Evolutionary conservation across 768 basidiomycete species (phyloP), one percentile per base, ranked within the genome.

Genomic region (Rhodotorula toruloides): DNA sequence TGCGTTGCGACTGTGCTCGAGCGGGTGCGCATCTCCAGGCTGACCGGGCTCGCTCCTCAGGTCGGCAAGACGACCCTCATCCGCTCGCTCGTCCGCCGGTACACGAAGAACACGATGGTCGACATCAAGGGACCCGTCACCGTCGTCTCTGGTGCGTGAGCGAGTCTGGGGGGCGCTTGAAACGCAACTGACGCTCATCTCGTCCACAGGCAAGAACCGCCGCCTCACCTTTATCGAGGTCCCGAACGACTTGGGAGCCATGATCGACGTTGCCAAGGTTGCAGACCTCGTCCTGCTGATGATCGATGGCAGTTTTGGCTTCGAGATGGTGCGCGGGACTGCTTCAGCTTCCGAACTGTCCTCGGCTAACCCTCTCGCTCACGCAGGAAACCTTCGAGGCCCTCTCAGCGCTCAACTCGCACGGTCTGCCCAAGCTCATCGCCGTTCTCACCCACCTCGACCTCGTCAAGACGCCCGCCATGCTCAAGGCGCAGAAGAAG

Each of bases 371-470:
- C 54, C 25, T 47, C 21, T 22, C 48, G 67, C 32, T 44, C 36
- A 37, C 50, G 0, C 75, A 97, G 93, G 96, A 98, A 86, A 91
- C 91, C 0, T 98, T 99, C 74, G 96, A 99, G 79, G 97, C 98
- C 71, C 86, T 99, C 61, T 98, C 97, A 73, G 86, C 97, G 74
- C 86, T 99, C 32, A 92, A 97, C 80, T 83, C 91, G 0, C 96
- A 99, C 76, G 96, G 96, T 39, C 94, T 99, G 77, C 96, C 96
- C 4, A 99, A 98, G 82, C 91, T 98, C 73, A 91, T 99, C 68
- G 94, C 96, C 61, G 79, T 99, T 63, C 87, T 99, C 53, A 88
- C 91, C 53, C 96, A 99, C 78, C 86, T 98, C 47, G 96, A 98
- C 78, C 87, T 99, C 70, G 89, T 99, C 72, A 96, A 96, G 82